Evolutionary conservation across 345 rosid species (phyloP), one percentile per base, ranked within the genome.

Genomic region (Adansonia digitata): DNA sequence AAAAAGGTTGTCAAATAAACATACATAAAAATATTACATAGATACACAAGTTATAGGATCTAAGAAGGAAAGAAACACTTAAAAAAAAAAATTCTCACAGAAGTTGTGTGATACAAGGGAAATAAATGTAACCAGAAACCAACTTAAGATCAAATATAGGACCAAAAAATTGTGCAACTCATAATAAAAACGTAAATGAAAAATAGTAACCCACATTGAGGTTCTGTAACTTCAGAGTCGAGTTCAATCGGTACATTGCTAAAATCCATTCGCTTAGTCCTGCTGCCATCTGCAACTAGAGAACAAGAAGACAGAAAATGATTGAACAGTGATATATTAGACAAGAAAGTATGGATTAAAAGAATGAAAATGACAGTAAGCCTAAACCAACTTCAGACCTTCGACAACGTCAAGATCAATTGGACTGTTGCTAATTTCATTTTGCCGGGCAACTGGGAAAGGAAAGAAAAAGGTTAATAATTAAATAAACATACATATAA

Each of bases 351-450:
- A 69, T 29, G 43, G 60, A 48, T 53, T n/a, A 71, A 40, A 55
- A 55, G 60, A 48, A 27, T 24, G 8, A 69, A 65, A 37, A 60
- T 42, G 43, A 57, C 26, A 48, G 17, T 48, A 11, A 40, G 35
- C 48, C 62, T 15, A 51, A 42, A 12, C 49, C 29, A 24, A n/a
- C n/a, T 26, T 29, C 40, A 51, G 37, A 60, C 75, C 75, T 59
- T 71, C 72, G n/a, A n/a, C n/a, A 0, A 34, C 3, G 66, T 76
- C 77, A 76, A 82, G 60, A 51, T 75, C 77, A 34, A 74, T 64
- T 17, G 72, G 55, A 43, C 35, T 65, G 31, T 5, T 74, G 48
- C 71, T 63, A 69, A 43, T 64, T 59, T 51, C 70, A 29, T 27
- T 59, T 39, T 68, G 35, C 29, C 12, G 31, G 75, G 63, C 31